Percentiles rank a stretch among this genome's conserved stretches.
Conservation (phyloP, 495 filamentous ascomycete species). For the Hyaloscypha variabilis region DNA sequence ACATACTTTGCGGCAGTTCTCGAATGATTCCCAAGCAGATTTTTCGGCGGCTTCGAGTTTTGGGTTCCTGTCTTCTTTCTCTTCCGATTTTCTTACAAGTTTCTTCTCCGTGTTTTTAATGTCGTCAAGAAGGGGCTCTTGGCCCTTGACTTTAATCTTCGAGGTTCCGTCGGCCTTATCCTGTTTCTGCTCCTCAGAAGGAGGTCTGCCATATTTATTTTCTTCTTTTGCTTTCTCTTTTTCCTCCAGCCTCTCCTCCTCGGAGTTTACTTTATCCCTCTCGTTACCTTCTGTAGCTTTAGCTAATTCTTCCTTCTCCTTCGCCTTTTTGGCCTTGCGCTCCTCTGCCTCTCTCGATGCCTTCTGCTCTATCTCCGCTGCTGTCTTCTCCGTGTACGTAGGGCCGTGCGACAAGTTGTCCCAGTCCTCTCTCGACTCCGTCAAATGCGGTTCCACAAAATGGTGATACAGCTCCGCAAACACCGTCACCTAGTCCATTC, state of each 20-base stretch:
- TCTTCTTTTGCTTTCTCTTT: no score
- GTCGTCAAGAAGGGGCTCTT: background rate
- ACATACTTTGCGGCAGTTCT: conserved; percentile 17
- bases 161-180: background rate
- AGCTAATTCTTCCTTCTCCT: no score
- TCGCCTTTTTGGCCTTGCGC: background rate
- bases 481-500: conserved; percentile 4
- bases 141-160: background rate
- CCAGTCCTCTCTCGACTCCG: conserved; percentile 8
- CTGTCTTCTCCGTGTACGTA: conserved; percentile 7
- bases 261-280: no score
- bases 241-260: no score
- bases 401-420: conserved; percentile 21
- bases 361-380: background rate
- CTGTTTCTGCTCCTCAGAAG: background rate
- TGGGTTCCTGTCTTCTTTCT: background rate
- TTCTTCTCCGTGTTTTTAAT: background rate
- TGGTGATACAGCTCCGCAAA: conserved; percentile 24
- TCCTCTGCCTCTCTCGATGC: background rate
- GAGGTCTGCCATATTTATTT: no score
- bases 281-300: no score
- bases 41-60: conserved; percentile 2
- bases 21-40: conserved; percentile 8
- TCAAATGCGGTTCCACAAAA: conserved; percentile 23
- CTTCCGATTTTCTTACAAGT: background rate